Percentiles rank a stretch among this genome's conserved stretches.
Conservation (phyloP, 2,329 filamentous ascomycete species). For the Fusarium globosum region DNA sequence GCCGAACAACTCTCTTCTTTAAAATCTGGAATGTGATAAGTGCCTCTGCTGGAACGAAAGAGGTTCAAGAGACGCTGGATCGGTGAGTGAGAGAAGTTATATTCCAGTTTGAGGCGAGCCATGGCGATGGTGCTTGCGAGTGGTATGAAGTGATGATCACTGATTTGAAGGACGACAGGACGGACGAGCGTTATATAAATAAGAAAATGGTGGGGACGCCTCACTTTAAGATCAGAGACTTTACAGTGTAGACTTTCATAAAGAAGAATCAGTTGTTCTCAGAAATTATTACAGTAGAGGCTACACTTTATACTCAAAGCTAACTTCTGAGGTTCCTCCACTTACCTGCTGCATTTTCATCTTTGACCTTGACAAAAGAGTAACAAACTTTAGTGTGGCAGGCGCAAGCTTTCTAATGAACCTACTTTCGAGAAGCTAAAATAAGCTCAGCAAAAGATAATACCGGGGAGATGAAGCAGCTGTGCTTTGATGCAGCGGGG, state of each 20-base stretch:
- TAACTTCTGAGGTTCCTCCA: background rate
- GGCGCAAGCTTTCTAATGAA: background rate
- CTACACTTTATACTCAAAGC: accelerated
- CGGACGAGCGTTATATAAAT: accelerated
- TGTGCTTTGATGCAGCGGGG: too few species aligned
- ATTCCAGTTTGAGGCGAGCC: background rate
- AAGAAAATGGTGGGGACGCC: background rate
- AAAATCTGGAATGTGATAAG: background rate
- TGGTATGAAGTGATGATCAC: background rate
- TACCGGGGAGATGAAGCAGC: too few species aligned
- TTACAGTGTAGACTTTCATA: background rate
- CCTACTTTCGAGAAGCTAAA: too few species aligned
- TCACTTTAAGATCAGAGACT: background rate
- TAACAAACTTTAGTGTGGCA: background rate
- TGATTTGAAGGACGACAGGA: background rate
- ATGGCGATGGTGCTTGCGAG: background rate
- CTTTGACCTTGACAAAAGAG: background rate
- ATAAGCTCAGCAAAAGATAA: too few species aligned
- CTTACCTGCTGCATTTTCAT: background rate
- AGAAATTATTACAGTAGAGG: too few species aligned
- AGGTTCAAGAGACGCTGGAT: background rate
- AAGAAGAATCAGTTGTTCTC: background rate
- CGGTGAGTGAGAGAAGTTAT: background rate
- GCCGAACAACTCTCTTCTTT: background rate
- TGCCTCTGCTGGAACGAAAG: background rate